phyloP scores from a whole-genome alignment of 208 protist genomes.

The Kentomonas sorsogonicus region DNA sequence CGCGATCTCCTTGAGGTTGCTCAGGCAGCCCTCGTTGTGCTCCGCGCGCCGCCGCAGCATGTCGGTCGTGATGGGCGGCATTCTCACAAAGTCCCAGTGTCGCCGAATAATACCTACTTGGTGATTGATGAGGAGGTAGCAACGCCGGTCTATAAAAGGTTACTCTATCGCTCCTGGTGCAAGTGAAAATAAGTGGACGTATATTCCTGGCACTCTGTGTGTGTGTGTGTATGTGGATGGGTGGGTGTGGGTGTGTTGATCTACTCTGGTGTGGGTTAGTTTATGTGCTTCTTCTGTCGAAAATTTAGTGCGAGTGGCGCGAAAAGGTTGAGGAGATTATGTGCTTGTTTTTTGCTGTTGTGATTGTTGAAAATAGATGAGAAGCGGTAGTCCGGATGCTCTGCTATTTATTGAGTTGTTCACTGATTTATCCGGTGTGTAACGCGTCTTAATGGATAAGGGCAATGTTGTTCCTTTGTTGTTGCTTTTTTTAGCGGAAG shows the following conservation, averaged over 20 bases:
- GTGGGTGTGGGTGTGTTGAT: constrained; percentile 10
- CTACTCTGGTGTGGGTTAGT: not conserved
- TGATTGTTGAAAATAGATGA: not conserved
- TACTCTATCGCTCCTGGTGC: too few relatives aligned
- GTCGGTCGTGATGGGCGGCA: constrained; percentile 89
- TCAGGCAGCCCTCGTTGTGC: constrained; percentile 95
- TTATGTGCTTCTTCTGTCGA: too few relatives aligned
- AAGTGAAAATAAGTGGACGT: too few relatives aligned
- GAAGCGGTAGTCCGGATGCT: not conserved
- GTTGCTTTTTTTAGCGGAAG: not conserved
- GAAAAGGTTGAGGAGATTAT: not conserved
- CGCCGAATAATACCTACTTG: too few relatives aligned
- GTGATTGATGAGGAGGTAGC: too few relatives aligned
- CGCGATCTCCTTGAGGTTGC: constrained; percentile 93
- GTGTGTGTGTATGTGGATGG: constrained; percentile 4
- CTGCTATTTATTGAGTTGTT: not conserved
- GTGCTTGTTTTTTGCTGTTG: not conserved
- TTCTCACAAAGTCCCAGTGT: too few relatives aligned
- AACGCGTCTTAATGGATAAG: not conserved
- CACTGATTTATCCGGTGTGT: not conserved
- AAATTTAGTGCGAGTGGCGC: not conserved
- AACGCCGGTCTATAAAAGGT: too few relatives aligned
- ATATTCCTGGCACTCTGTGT: too few relatives aligned
- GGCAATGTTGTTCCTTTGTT: not conserved
- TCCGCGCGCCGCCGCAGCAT: constrained; percentile 93